Evolutionary conservation across 257 asterid genomes (phyloP), one percentile per base, ranked within the genome.

Genomic region (Nicotiana sylvestris): DNA sequence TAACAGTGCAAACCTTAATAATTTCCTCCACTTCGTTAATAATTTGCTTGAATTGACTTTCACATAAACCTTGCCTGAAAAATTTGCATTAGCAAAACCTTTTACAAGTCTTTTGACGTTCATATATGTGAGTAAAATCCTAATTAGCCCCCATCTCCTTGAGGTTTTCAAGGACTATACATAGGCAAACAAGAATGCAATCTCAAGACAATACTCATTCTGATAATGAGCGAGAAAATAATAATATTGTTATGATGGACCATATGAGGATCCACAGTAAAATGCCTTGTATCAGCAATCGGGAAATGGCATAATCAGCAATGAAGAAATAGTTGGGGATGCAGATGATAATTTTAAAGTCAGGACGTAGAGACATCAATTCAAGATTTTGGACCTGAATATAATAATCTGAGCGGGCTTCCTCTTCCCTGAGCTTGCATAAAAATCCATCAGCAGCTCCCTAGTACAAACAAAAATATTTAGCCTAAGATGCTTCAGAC

Each of bases 401-500:
- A 91, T 86, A 65, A 91, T 85, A 25, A 91, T 85, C 55, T 89
- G 94, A 21, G 78, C 86, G 2, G 91, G 94, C 80, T 85, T 91
- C 77, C 33, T 82, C 65, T 84, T 77, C 27, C 86, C 88, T 13
- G 91, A 86, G 69, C 90, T 91, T 49, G 84, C 56, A 68, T 86
- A 84, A 66, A 89, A 89, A 76, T 89, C 90, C 72, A 77, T 13
- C 81, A 91, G 87, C 83, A 89, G 81, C 90, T 91, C 92, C 89
- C 92, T 90, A 43, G 29, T 62, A 72, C 46, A 76, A 76, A 51
- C 27, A 17, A 29, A 35, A 76, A 79, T 12, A 58, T 57, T 37
- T 56, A 60, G 61, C 7, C 21, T 56, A 55, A 35, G 13, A 37
- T 51, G 70, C 65, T 11, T 29, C 4, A 15, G 35, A 49, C 27